A percentile compares a stretch with the other conserved stretches of the same genome.
These are phyloP conservation scores for Pythium coloratum DNA, from an alignment of 352 stramenopile species.

Conservation along the genomic window DNA sequence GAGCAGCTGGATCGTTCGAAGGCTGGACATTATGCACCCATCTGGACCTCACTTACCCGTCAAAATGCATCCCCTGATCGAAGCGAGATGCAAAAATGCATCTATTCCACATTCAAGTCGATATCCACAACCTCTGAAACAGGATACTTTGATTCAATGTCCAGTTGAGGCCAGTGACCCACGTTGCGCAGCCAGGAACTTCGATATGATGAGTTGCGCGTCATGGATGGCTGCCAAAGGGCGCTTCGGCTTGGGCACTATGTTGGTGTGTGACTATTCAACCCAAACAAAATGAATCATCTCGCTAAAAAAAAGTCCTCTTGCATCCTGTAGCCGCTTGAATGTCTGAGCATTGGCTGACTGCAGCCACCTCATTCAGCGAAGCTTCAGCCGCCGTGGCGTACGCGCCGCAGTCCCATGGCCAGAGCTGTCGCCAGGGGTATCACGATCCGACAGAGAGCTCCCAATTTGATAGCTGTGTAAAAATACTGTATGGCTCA, in stretches of 20 bases:
- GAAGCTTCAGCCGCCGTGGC: not conserved
- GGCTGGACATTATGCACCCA: not conserved
- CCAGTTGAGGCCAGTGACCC: conserved; percentile 3
- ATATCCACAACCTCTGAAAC: not conserved
- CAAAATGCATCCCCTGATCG: not conserved
- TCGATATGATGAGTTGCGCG: conserved; percentile 4
- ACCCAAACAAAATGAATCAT: not conserved
- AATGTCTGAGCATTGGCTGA: not conserved
- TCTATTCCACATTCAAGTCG: not conserved
- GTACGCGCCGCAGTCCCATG: conserved; percentile 1
- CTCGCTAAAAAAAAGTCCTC: not conserved
- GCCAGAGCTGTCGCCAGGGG: not conserved
- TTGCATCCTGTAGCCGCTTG: not conserved
- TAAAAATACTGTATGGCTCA: not conserved
- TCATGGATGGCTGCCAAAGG: conserved; percentile 2
- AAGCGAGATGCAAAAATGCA: not conserved
- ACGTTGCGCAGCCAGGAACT: not conserved
- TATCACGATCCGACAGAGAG: not conserved
- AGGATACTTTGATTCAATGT: not conserved
- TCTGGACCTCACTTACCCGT: not conserved
- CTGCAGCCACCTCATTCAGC: not conserved
- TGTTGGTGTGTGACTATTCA: conserved; percentile 4
- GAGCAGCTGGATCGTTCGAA: not conserved
- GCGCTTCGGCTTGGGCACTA: not conserved
- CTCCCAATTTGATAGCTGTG: not conserved